Evolutionary conservation across 2,329 filamentous ascomycete species (phyloP), one percentile per base, ranked within the genome.

Genomic region (Microdochium bolleyi): DNA sequence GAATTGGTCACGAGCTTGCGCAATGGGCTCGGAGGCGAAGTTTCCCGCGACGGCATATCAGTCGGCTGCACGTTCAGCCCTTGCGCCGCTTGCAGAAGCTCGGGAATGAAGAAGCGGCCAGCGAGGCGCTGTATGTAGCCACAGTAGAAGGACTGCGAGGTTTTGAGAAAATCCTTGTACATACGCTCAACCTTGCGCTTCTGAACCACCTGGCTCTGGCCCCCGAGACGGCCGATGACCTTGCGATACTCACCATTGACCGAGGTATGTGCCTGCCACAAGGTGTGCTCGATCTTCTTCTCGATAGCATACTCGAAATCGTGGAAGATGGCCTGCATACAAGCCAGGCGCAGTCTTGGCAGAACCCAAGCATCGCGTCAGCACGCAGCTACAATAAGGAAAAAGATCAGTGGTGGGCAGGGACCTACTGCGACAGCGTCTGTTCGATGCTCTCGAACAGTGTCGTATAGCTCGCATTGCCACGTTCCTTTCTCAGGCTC

Each of bases 111-210:
- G 62, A 82, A 85, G 50, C 77, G 75, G 24, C 75, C 76, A 51
- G 87, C 84, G 24, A 96, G 76, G 53, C 85, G 83, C 67, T 92
- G 84, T 52, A 96, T 87, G 63, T 89, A 94, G 58, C 84, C 85
- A 62, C 88, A 84, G 75, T 97, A 97, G 68, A 95, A 96, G 62
- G 84, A 83, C 69, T 94, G 89, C 58, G 90, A 88, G 49, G 85
- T 86, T 70, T 92, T 95, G 60, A 97, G 83, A 67, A 95, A 97
- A 59, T 83, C 82, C 53, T 86, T 76, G 68, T 95, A 97, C 57
- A 85, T 79, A 70, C 88, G 92, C 66, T 89, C 86, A 50, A 92
- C 75, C 69, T 91, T 94, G 57, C 92, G 83, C 62, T 83, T 83
- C 69, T 83, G 77, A 13, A 87, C 82, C 4, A 75, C 74, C 55